Evolutionary conservation across 768 basidiomycete genomes (phyloP).

Genomic region (Phanerochaete sordida): DNA sequence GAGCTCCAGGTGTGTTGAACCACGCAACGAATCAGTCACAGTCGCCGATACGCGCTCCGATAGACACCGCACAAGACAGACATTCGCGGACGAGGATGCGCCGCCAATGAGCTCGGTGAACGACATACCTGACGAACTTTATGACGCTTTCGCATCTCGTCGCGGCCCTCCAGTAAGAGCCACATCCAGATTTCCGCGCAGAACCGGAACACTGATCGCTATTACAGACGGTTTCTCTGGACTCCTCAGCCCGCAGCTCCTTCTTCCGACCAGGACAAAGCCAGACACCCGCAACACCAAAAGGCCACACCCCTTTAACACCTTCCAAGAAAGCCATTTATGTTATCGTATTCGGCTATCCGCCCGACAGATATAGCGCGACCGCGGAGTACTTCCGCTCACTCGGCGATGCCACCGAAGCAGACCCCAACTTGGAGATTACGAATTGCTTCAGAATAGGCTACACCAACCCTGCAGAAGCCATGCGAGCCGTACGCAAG

Average conservation of each 20-base stretch:
- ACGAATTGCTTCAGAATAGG: conserved; percentile 81
- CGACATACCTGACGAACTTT: conserved; percentile 64
- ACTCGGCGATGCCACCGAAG: conserved; percentile 66
- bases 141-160: conserved; percentile 36
- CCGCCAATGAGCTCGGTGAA: conserved; percentile 74
- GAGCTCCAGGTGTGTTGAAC: conserved; percentile 48
- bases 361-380: conserved; percentile 68
- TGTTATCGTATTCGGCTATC: conserved; percentile 87
- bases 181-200: conserved; percentile 5
- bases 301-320: conserved; percentile 12
- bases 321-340: conserved; percentile 42
- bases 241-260: conserved; percentile 36
- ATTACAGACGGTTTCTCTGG: conserved; percentile 33
- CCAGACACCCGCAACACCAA: conserved; percentile 17
- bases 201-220: conserved; percentile 14
- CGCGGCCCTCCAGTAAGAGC: neutral
- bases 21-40: conserved; percentile 2
- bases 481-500: conserved; percentile 73
- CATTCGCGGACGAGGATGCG: conserved; percentile 72
- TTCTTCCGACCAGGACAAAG: conserved; percentile 18
- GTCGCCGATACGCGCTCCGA: conserved; percentile 8
- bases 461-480: conserved; percentile 67
- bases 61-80: conserved; percentile 51
- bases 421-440: conserved; percentile 65
- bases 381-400: conserved; percentile 74